Evolutionary conservation across 768 basidiomycete genomes (phyloP), one percentile per base, ranked within the genome.

Genomic region (Tulasnella sp.): DNA sequence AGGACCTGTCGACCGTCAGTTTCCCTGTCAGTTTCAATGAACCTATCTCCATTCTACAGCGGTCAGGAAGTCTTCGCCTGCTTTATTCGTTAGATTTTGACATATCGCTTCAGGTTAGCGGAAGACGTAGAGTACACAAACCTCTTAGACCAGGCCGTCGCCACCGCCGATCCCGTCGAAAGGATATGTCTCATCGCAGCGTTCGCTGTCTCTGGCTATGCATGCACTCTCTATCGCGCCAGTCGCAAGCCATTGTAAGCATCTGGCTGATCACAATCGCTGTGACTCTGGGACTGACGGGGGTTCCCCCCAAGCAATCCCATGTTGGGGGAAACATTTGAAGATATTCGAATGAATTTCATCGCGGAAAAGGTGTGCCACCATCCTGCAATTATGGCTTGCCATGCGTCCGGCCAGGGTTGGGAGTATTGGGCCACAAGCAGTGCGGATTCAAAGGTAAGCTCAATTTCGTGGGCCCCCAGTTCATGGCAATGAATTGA

Each of bases 1-100:
- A 91, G 88, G 89, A 92, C 69, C 73, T 91, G 8, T 84, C 88
- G 13, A 84, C 85, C 32, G 84, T 92, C 27, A 76, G 85, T 1
- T 81, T 93, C 61, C 90, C 90, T n/a, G 87, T 93, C 2, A 80
- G 84, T 1, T 94, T 93, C 73, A 94, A 94, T 64, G 90, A 94
- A 65, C 90, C 90, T 29, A 70, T 94, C 34, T 87, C 86, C 0
- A 75, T 94, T 43, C 75, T 92, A 9, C 91, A 94, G 70, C 77
- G 86, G 63, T 76, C 30, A 38, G 61, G 43, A 34, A 21, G 10
- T 29, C 45, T 5, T 51, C n/a, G n/a, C 34, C 38, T 23, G 13
- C n/a, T 15, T 7, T 41, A 17, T 53, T 13, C 27, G 15, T 19
- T 19, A 10, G 15, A 1, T n/a, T 23, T 54, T 26, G 30, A 21